Conservation (phyloP, 495 filamentous ascomycete genomes). For the Aspergillus kassunensis region DNA sequence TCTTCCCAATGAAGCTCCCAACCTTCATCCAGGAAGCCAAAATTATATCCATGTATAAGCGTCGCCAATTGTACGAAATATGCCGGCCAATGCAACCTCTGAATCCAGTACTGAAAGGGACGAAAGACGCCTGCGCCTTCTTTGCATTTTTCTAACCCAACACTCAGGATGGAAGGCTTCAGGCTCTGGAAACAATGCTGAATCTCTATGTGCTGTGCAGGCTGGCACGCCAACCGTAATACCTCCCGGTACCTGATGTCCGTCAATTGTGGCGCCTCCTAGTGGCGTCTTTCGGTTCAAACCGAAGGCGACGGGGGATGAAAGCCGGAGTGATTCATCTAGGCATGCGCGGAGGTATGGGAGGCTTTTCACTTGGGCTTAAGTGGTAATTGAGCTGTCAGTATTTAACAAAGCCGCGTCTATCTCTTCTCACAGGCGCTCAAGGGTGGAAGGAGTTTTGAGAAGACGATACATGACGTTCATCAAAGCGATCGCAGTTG, state of each 20-base stretch:
- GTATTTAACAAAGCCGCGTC: constrained; percentile 35
- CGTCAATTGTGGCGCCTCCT: constrained; percentile 28
- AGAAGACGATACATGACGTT: constrained; percentile 50
- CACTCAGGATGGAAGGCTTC: constrained; percentile 25
- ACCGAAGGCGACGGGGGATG: constrained; percentile 25
- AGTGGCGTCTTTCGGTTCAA: constrained; percentile 28
- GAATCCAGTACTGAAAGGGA: constrained; percentile 38
- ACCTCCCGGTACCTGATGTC: constrained; percentile 24
- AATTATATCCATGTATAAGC: constrained; percentile 33
- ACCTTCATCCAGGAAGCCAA: constrained; percentile 13
- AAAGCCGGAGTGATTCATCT: constrained; percentile 39
- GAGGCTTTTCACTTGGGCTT: constrained; percentile 34
- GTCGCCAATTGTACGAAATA: constrained; percentile 35
- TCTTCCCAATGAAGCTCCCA: constrained; percentile 25
- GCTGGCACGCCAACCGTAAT: constrained; percentile 22
- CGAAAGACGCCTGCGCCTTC: constrained; percentile 34
- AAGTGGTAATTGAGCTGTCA: constrained; percentile 20
- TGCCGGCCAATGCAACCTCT: constrained; percentile 43
- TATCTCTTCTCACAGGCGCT: constrained; percentile 29
- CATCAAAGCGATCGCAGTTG: constrained; percentile 46
- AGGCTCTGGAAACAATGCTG: constrained; percentile 19
- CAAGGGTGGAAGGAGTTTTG: constrained; percentile 44
- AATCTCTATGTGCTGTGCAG: constrained; percentile 20
- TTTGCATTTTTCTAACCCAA: constrained; percentile 28
- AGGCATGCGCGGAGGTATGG: constrained; percentile 37